Conservation (phyloP, 352 stramenopile genomes). For the Aphanomyces cochlioides region DNA sequence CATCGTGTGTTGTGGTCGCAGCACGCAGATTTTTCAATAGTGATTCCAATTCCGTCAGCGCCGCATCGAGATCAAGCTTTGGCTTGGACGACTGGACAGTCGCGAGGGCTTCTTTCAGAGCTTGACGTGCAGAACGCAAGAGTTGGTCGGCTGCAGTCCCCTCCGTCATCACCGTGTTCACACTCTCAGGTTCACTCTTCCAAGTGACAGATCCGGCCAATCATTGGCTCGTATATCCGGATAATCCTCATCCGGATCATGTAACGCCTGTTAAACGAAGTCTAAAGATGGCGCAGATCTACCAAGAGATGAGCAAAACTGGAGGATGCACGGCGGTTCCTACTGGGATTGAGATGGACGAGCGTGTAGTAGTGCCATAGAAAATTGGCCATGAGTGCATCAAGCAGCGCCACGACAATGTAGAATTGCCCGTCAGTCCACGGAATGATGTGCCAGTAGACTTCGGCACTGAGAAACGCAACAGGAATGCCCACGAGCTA, state of each 20-base stretch:
- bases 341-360: constrained; percentile 16
- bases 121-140: not conserved
- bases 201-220: not conserved
- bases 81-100: not conserved
- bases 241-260: not conserved
- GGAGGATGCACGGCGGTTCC: not conserved
- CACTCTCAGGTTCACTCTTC: too few species aligned
- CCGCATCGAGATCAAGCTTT: not conserved
- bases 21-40: not conserved
- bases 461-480: not conserved
- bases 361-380: constrained; percentile 17
- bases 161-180: not conserved
- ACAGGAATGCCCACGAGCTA: not conserved
- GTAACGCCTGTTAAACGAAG: not conserved
- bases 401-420: not conserved
- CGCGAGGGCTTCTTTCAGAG: not conserved
- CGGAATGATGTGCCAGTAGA: not conserved
- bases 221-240: not conserved
- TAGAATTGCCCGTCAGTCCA: constrained; percentile 1
- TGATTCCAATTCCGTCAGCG: constrained; percentile 3
- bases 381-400: not conserved
- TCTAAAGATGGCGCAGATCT: constrained; percentile 8
- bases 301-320: not conserved
- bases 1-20: too few species aligned
- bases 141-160: not conserved